Evolutionary conservation across 2,329 filamentous ascomycete species (phyloP), one percentile per base, ranked within the genome.

Genomic region (Dothistroma septosporum): DNA sequence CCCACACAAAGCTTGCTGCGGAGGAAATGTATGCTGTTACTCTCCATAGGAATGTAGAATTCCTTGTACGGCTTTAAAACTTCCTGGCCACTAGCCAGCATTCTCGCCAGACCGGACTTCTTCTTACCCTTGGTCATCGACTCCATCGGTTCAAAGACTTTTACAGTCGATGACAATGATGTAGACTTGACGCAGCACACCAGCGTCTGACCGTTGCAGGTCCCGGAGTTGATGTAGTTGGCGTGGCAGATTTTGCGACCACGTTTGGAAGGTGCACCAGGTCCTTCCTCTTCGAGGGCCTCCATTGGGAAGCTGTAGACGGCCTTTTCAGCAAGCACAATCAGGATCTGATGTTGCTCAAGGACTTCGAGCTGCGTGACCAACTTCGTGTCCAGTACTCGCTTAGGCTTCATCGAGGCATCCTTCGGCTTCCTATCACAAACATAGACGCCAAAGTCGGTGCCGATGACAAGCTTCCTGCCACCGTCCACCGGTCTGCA

Each of bases 71-170:
- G 91, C 77, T 95, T 95, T 65, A 99, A 84, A 69, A 96, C 91
- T 75, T 99, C 94, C 74, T 97, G 92, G 9, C 92, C 91, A 66
- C 85, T 87, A 63, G 91, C 91, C 78, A 99, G 93, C 87, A 99
- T 96, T 79, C 95, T 96, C 67, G 90, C 88, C 62, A 99, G 87
- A 19, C 94, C 93, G 71, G 92, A 94, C 74, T 96, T 95, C 80
- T 95, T 97, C 80, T 94, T 95, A 52, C 70, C 69, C 61, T 90
- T 91, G 32, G 63, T 88, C 82, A 96, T 89, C 64, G 91, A 89
- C 73, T 97, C 94, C 78, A 96, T 96, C 0, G 94, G 94, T 77
- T 99, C 93, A 76, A 91, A 97, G n/a, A 97, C 94, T 78, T 97
- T 97, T 80, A 99, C 96, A 1, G 93, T 97, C 14, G 91, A 96